phyloP scores from a whole-genome alignment of 495 filamentous ascomycete species.

The Hypoxylon crocopeplum region DNA sequence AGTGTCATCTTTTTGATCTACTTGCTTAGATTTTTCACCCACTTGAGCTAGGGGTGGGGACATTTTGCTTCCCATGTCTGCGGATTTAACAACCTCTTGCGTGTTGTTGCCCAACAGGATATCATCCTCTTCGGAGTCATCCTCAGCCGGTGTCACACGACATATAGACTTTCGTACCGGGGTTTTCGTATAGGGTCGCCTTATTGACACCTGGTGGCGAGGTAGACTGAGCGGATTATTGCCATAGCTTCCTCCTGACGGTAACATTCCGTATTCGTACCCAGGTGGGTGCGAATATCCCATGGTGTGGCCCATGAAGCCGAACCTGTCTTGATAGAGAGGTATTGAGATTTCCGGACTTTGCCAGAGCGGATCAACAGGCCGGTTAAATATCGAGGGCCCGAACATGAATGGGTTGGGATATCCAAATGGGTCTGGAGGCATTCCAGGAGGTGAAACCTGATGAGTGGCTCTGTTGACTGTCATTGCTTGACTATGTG shows the following conservation, averaged over 20 bases:
- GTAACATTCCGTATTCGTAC: conserved; percentile 8
- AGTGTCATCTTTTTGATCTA: not conserved
- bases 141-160: conserved; percentile 1
- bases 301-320: conserved; percentile 22
- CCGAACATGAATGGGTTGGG: conserved; percentile 24
- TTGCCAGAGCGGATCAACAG: conserved; percentile 38
- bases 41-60: not conserved
- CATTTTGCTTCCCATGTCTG: not conserved
- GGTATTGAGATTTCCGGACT: conserved; percentile 30
- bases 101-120: conserved; percentile 24
- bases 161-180: not conserved
- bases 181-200: conserved; percentile 13
- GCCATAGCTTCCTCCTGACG: conserved; percentile 4
- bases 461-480: conserved; percentile 1
- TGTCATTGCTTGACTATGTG: not conserved
- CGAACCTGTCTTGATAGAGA: conserved; percentile 23
- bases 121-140: conserved; percentile 37
- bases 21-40: not conserved
- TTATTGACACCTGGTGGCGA: conserved; percentile 8
- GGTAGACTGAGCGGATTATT: not conserved
- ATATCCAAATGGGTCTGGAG: conserved; percentile 6
- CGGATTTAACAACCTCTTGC: not conserved
- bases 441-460: conserved; percentile 11
- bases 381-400: conserved; percentile 7
- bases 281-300: conserved; percentile 14